Evolutionary conservation across 345 rosid species (phyloP).

Genomic region (Linum usitatissimum): DNA sequence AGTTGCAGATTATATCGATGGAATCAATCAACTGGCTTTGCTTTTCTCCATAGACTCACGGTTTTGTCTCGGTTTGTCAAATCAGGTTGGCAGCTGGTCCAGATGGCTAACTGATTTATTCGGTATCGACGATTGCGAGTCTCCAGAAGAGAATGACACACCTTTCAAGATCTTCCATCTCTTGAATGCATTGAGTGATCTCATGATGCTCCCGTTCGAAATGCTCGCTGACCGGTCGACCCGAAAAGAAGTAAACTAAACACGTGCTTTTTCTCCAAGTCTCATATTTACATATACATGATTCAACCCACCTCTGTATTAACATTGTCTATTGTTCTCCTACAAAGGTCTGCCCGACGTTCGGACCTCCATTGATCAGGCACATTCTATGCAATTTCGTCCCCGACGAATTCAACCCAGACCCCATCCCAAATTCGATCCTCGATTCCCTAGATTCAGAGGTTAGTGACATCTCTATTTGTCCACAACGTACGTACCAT

Average conservation of each 20-base stretch:
- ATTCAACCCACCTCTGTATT: neutral
- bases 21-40: neutral
- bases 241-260: conserved; percentile 56
- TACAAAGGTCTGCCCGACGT: conserved; percentile 65
- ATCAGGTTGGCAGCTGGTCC: conserved; percentile 92
- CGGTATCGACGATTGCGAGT: conserved; percentile 49
- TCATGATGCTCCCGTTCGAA: conserved; percentile 93
- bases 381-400: conserved; percentile 64
- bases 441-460: conserved; percentile 52
- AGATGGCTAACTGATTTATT: conserved; percentile 89
- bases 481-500: neutral
- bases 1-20: conserved; percentile 14
- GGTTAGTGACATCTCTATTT: conserved; percentile 31
- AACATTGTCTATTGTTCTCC: neutral
- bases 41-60: conserved; percentile 10
- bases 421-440: conserved; percentile 53
- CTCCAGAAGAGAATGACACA: conserved; percentile 26
- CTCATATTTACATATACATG: neutral
- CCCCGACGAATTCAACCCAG: conserved; percentile 82
- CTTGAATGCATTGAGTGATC: conserved; percentile 78
- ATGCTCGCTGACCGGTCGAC: conserved; percentile 63
- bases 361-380: conserved; percentile 47
- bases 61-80: conserved; percentile 9
- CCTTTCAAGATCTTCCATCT: conserved; percentile 65
- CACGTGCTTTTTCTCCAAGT: neutral